phyloP scores from a whole-genome alignment of 345 rosid species.

The Hypericum perforatum region DNA sequence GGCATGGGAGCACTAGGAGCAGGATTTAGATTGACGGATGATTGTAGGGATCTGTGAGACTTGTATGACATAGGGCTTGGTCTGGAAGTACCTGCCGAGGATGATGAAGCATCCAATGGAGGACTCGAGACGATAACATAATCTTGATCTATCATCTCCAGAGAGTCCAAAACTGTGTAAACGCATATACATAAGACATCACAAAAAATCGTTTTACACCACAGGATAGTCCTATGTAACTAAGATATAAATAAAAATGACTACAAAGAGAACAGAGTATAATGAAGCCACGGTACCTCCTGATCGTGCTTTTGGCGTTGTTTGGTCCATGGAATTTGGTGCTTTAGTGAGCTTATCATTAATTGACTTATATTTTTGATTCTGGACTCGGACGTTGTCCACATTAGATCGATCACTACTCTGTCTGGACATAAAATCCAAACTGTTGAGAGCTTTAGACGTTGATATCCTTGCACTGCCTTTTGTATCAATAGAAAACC shows the following conservation, averaged over 20 bases:
- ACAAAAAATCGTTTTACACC: background rate
- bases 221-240: background rate
- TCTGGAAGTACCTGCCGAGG: constrained; percentile 44
- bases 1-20: constrained; percentile 59
- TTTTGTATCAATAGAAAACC: constrained; percentile 37
- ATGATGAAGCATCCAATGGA: constrained; percentile 50
- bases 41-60: constrained; percentile 38
- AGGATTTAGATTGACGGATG: constrained; percentile 23
- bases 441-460: constrained; percentile 28
- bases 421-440: constrained; percentile 33
- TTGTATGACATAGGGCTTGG: constrained; percentile 40
- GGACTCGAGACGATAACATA: constrained; percentile 85
- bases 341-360: constrained; percentile 36
- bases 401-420: constrained; percentile 24
- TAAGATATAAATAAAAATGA: background rate
- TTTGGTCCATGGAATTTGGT: constrained; percentile 35
- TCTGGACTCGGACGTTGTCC: constrained; percentile 34
- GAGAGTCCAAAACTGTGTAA: constrained; percentile 51
- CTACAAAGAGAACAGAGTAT: constrained; percentile 9
- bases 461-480: constrained; percentile 36
- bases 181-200: constrained; percentile 4
- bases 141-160: constrained; percentile 84
- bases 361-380: constrained; percentile 24
- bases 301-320: constrained; percentile 22
- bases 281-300: constrained; percentile 45